Evolutionary conservation across 257 asterid species (phyloP).

Genomic region (Solanum pimpinellifolium): DNA sequence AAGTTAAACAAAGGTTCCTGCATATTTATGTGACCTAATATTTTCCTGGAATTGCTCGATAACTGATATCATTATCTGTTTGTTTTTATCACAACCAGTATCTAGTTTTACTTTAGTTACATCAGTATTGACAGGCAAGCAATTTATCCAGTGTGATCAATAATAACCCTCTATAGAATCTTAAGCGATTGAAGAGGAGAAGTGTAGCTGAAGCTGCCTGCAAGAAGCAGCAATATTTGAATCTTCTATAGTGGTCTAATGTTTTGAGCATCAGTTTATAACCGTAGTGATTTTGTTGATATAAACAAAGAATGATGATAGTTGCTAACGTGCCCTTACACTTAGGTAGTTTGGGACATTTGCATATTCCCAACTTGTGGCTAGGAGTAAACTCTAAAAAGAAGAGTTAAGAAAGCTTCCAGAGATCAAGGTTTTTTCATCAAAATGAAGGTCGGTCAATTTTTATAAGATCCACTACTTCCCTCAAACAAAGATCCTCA

Average conservation of each 20-base stretch:
- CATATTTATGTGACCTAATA: not conserved
- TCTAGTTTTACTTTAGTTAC: not conserved
- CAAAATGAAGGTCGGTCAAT: not conserved
- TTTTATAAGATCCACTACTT: not conserved
- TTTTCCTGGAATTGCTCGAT: not conserved
- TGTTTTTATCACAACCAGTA: not conserved
- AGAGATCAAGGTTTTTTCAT: not conserved
- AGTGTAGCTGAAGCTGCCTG: slow-evolving; percentile 80
- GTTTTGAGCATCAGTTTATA: not conserved
- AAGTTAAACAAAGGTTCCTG: not conserved
- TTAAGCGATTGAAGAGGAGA: slow-evolving; percentile 23
- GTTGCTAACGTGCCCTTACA: not conserved
- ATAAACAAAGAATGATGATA: not conserved
- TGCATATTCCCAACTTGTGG: not conserved
- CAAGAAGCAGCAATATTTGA: not conserved
- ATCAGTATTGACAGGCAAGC: not conserved
- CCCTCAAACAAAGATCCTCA: not conserved
- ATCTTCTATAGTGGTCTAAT: not conserved
- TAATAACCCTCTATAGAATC: not conserved
- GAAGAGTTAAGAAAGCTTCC: not conserved
- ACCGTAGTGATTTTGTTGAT: not conserved
- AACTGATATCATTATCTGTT: not conserved
- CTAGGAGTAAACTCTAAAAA: not conserved
- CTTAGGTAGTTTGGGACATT: not conserved
- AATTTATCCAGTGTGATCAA: not conserved